Evolutionary conservation across 352 stramenopile genomes (phyloP), one percentile per base, ranked within the genome.

Genomic region (Phytopythium delawarense): DNA sequence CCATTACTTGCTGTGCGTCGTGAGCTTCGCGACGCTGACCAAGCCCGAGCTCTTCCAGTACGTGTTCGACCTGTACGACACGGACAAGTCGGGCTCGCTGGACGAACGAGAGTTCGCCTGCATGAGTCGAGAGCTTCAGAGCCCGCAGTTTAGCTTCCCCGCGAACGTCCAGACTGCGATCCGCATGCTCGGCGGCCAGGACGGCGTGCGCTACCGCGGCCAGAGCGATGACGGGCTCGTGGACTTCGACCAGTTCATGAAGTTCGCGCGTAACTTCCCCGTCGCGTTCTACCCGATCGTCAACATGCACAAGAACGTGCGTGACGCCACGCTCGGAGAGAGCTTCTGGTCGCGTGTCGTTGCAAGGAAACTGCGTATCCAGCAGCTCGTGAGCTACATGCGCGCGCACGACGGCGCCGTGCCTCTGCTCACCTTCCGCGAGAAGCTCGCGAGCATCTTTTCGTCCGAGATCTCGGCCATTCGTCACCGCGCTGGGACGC

Each of bases 21-120:
- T 78, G 48, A 72, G 63, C 42, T 91, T 91, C 46, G 79, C 81
- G 7, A 70, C 72, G 28, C 67, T 89, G 34, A 88, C 79, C 21
- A 84, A 84, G 32, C 74, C 78, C 7, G 81, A 91, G 58, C 74
- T 91, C 13, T 88, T 80, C 63, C 75, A 88, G 52, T 89, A 75
- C 59, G 74, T 83, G 2, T 91, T 91, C 49, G 79, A 91, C 51
- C 64, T 91, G 30, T 91, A 91, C 60, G 79, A 91, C 50, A 69
- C 66, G 28, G 81, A 89, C 44, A 63, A 76, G 28, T 89, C 79
- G 0, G 76, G 76, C 0, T 72, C 76, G 1, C 66, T 91, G 11
- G 81, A 91, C 57, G 78, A 89, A 46, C 66, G 64, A 40, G 81
- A 91, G 63, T 88, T 89, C 44, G 55, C 70, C 5, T 74, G 78